These are phyloP conservation scores for Manihot esculenta DNA, from an alignment of 441 rosid genomes.

Conservation along the genomic window DNA sequence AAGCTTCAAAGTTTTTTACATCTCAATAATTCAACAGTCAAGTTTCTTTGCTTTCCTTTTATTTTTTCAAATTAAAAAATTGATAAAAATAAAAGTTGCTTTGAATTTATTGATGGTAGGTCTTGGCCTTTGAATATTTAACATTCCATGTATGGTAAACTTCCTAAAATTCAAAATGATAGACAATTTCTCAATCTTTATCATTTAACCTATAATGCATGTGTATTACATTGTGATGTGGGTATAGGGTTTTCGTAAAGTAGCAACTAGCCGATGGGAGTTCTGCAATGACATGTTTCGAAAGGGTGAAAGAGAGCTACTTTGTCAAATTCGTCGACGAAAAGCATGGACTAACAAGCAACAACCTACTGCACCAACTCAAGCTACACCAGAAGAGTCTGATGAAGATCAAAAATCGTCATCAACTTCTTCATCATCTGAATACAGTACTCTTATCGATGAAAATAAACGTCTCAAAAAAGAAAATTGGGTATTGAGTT, in stretches of 20 bases:
- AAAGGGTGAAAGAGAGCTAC: conserved; percentile 57
- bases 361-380: conserved; percentile 31
- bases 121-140: too few species aligned
- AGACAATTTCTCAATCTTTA: not conserved
- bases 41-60: too few species aligned
- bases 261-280: conserved; percentile 75
- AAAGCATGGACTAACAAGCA: conserved; percentile 58
- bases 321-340: conserved; percentile 62
- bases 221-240: not conserved
- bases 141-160: too few species aligned
- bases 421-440: conserved; percentile 56
- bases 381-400: conserved; percentile 22
- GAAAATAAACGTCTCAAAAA: conserved; percentile 70
- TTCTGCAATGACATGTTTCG: conserved; percentile 75
- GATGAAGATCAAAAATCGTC: conserved; percentile 71
- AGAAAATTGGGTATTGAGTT: conserved; percentile 55
- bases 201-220: too few species aligned
- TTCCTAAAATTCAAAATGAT: too few species aligned
- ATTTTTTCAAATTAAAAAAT: too few species aligned
- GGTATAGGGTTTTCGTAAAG: conserved; percentile 70
- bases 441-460: conserved; percentile 41
- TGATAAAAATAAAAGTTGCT: too few species aligned
- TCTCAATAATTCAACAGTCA: too few species aligned
- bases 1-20: too few species aligned
- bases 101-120: too few species aligned